Percentiles rank a stretch among this genome's conserved stretches.
Evolutionary conservation across 495 filamentous ascomycete genomes (phyloP).

Genomic region (Polyplosphaeria fusca): DNA sequence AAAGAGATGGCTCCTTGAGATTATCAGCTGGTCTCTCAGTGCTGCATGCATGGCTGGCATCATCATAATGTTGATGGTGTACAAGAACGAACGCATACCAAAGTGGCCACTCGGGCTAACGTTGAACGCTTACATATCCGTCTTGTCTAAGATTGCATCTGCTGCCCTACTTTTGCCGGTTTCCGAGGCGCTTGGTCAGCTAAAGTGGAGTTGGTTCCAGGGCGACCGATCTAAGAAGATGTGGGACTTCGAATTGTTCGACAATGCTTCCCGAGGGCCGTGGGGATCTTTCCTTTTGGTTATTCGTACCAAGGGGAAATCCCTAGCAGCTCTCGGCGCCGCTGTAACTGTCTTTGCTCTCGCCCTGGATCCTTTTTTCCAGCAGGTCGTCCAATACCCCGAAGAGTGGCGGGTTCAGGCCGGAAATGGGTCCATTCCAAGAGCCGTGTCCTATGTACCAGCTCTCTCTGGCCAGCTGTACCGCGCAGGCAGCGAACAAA

Average conservation of each 20-base stretch:
- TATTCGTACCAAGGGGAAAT: conserved; percentile 16
- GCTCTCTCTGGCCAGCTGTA: not conserved
- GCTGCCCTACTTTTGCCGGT: conserved; percentile 24
- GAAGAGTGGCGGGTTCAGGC: conserved; percentile 12
- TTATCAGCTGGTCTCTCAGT: conserved; percentile 23
- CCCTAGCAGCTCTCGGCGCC: conserved; percentile 24
- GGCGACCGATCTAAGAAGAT: conserved; percentile 21
- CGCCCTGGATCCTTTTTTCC: conserved; percentile 31
- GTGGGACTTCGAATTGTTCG: conserved; percentile 31
- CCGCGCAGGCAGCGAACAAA: not conserved
- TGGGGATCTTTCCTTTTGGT: conserved; percentile 29
- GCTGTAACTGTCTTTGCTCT: conserved; percentile 22
- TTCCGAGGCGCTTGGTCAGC: conserved; percentile 26
- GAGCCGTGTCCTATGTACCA: conserved; percentile 4
- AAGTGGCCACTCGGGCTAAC: conserved; percentile 13
- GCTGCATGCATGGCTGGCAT: conserved; percentile 26
- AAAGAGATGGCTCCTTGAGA: conserved; percentile 23
- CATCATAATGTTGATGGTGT: conserved; percentile 2
- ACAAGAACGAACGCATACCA: conserved; percentile 6
- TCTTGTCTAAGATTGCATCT: conserved; percentile 22
- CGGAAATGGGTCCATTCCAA: conserved; percentile 7
- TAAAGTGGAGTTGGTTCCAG: conserved; percentile 33
- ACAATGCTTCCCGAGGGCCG: conserved; percentile 24
- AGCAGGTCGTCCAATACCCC: conserved; percentile 29
- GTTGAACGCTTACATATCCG: conserved; percentile 24